phyloP scores from a whole-genome alignment of 2,329 filamentous ascomycete species.

The Penicillium hordei region DNA sequence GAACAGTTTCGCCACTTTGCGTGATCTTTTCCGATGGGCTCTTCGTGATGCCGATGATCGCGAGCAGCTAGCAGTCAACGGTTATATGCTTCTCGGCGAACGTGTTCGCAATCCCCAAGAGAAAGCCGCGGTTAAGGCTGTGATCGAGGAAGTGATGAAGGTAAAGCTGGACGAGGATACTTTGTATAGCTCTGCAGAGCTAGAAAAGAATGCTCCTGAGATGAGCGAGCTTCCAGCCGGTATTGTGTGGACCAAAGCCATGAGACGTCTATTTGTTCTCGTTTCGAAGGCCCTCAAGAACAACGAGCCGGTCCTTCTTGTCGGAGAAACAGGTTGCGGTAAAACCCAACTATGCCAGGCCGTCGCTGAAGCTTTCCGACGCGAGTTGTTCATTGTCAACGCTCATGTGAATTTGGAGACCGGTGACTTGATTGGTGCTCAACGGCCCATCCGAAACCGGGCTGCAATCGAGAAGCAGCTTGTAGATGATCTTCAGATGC shows the following conservation, averaged over 20 bases:
- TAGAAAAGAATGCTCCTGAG: slow-evolving; percentile 57
- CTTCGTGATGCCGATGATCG: slow-evolving; percentile 78
- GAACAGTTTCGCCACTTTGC: slow-evolving; percentile 91
- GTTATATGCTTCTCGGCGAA: slow-evolving; percentile 94
- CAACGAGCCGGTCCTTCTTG: slow-evolving; percentile 88
- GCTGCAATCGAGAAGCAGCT: slow-evolving; percentile 68
- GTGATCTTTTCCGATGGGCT: slow-evolving; percentile 96
- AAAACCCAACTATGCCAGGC: slow-evolving; percentile 97
- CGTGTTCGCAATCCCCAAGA: slow-evolving; percentile 91
- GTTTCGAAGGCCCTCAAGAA: slow-evolving; percentile 84
- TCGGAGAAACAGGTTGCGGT: slow-evolving; percentile 95
- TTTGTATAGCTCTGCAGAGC: slow-evolving; percentile 66
- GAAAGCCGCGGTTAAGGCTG: slow-evolving; percentile 74
- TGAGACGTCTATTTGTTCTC: slow-evolving; percentile 86
- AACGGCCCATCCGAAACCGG: slow-evolving; percentile 85
- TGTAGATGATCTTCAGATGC: slow-evolving; percentile 56
- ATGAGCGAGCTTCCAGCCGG: slow-evolving; percentile 31
- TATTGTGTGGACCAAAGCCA: slow-evolving; percentile 92
- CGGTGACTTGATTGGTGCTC: slow-evolving; percentile 92
- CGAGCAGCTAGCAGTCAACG: slow-evolving; percentile 85
- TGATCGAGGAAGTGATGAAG: slow-evolving; percentile 89
- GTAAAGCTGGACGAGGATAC: slow-evolving; percentile 72
- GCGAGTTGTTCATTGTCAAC: slow-evolving; percentile 84
- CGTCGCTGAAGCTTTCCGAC: slow-evolving; percentile 75
- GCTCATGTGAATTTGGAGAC: slow-evolving; percentile 98